Base-by-base conservation (phyloP, 1,284 basidiomycete genomes). In the Pseudozyma thailandica region DNA sequence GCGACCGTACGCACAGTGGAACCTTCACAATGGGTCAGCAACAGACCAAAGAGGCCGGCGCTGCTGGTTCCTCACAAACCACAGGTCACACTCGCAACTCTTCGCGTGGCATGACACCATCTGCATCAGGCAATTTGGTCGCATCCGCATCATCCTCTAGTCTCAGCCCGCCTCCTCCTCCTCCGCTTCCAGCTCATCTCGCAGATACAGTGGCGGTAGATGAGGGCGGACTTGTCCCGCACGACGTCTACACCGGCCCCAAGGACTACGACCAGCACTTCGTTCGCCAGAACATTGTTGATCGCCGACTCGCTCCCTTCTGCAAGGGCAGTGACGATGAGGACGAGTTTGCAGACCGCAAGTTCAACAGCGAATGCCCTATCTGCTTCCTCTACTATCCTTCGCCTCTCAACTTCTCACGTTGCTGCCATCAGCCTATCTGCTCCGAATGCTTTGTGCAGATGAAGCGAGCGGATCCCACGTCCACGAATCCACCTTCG, bases 401-500 rank as follows among this genome's bases (percentile, higher is more conserved):
- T 13, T 64, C 79, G 13, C 66, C 70, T 3, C 69, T 98, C 84
- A 98, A 98, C 83, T 90, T 90, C 72, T 96, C 94, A 21, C 89
- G 95, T 80, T 99, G 95, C 84, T 99, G 95, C 83, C 92, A 94
- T 85, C 95, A 99, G 80, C 91, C 92, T 27, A 94, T 99, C 77
- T 99, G 95, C 84, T 97, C 95, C 30, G 95, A 99, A 84, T 99
- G 95, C 83, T 98, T 99, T 81, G 94, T 98, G 16, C 94, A 98
- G 85, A 98, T 98, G 85, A 98, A 98, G 85, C 90, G 95, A 52
- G 89, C 92, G 15, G 95, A 98, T 78, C 92, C 94, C 1, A 74
- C 39, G 27, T 62, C 64, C 23, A 62, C 52, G 50, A 73, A 74
- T 20, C 76, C 77, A 15, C 80, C 79, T 0, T 74, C 79, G 8